Evolutionary conservation across 768 basidiomycete genomes (phyloP).

Genomic region (Russula virescens): DNA sequence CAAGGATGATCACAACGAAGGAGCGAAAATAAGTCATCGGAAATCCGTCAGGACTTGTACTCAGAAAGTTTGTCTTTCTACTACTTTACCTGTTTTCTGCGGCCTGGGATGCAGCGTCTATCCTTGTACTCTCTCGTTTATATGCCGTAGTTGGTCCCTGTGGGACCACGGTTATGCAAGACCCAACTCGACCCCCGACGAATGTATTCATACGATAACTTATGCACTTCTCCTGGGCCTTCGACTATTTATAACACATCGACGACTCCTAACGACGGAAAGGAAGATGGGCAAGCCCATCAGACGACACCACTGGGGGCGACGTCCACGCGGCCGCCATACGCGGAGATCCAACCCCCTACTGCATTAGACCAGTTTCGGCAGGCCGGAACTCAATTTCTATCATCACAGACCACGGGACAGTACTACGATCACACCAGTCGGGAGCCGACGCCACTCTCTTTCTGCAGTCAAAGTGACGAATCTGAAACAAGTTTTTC

Average conservation of each 20-base stretch:
- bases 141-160: too few species aligned
- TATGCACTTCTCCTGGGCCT: neutral
- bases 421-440: neutral
- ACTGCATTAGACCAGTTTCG: neutral
- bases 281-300: too few species aligned
- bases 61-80: neutral
- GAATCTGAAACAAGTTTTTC: neutral
- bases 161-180: too few species aligned
- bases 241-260: neutral
- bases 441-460: neutral
- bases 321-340: neutral
- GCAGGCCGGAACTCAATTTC: neutral
- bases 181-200: too few species aligned
- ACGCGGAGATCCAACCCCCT: too few species aligned
- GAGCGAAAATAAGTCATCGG: neutral
- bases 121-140: too few species aligned
- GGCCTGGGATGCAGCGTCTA: too few species aligned
- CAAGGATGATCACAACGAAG: neutral
- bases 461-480: neutral
- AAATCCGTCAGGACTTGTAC: conserved; percentile 2
- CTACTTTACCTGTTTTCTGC: too few species aligned
- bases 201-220: neutral
- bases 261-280: neutral
- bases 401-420: too few species aligned
- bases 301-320: conserved; percentile 1